These are phyloP conservation scores for Meira miltonrushii DNA, from an alignment of 1,284 basidiomycete genomes.

Conservation along the genomic window DNA sequence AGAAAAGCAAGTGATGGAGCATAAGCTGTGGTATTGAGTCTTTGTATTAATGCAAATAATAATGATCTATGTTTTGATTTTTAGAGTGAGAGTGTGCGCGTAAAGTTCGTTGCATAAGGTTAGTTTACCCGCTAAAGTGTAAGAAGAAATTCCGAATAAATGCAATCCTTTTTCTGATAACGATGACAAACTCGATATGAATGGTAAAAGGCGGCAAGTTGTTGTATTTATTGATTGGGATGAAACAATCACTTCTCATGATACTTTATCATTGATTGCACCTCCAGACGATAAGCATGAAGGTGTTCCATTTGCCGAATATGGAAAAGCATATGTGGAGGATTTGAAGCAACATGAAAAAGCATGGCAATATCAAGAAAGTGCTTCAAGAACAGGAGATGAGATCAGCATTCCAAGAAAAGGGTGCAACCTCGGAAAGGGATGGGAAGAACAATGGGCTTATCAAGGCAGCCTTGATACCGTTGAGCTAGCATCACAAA, in stretches of 20 bases:
- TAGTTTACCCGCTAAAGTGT: no score
- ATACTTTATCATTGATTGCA: slow-evolving; percentile 42
- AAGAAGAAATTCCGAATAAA: no score
- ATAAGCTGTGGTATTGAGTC: no score
- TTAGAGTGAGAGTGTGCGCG: no score
- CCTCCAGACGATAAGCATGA: slow-evolving; percentile 20
- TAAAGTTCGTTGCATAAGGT: no score
- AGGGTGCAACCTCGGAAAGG: no score
- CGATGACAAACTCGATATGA: no score
- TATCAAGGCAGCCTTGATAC: slow-evolving; percentile 23
- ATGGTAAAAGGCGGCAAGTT: slow-evolving; percentile 5
- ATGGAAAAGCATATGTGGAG: slow-evolving; percentile 28
- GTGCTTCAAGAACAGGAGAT: slow-evolving; percentile 3
- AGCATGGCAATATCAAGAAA: background rate
- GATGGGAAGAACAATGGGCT: slow-evolving; percentile 15
- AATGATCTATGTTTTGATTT: no score
- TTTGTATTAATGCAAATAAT: background rate
- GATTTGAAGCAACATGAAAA: slow-evolving; percentile 19
- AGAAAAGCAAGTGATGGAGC: slow-evolving; percentile 5
- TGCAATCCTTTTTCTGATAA: no score
- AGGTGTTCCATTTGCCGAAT: slow-evolving; percentile 25
- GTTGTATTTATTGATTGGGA: slow-evolving; percentile 47
- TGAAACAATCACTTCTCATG: slow-evolving; percentile 44
- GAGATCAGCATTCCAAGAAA: no score
- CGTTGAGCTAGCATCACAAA: slow-evolving; percentile 28